Percentiles rank a stretch among this genome's conserved stretches.
phyloP scores from a whole-genome alignment of 768 basidiomycete species.

The Strobilomyces confusus region DNA sequence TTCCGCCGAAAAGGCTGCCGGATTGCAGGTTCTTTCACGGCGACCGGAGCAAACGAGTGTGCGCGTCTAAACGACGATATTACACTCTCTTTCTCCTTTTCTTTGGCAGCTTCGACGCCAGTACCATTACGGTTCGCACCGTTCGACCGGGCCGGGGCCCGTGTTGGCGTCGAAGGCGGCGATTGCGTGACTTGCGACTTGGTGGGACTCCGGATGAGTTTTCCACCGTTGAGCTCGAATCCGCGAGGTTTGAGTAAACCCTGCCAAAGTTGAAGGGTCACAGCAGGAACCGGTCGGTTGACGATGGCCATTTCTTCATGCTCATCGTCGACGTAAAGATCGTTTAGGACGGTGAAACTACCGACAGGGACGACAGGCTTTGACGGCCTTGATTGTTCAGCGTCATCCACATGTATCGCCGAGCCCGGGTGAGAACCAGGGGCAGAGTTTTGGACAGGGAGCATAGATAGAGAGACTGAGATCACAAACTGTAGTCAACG shows the following conservation, averaged over 20 bases:
- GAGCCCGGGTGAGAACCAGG: constrained; percentile 13
- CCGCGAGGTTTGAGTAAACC: constrained; percentile 65
- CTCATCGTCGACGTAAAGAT: constrained; percentile 23
- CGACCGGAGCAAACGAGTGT: constrained; percentile 57
- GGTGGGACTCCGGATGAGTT: constrained; percentile 59
- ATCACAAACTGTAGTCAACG: background rate
- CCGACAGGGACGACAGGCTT: constrained; percentile 11
- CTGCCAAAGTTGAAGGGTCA: constrained; percentile 68
- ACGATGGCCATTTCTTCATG: constrained; percentile 58
- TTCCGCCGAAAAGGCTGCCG: constrained; percentile 48
- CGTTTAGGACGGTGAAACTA: constrained; percentile 20
- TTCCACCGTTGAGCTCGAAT: constrained; percentile 54
- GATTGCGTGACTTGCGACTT: constrained; percentile 35
- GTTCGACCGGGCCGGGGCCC: constrained; percentile 5
- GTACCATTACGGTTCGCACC: background rate
- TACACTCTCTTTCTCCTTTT: constrained; percentile 33
- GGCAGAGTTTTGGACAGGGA: constrained; percentile 14
- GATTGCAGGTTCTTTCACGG: constrained; percentile 21
- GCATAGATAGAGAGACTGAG: constrained; percentile 11
- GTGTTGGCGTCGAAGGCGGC: constrained; percentile 14
- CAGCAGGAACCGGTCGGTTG: constrained; percentile 54
- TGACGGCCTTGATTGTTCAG: constrained; percentile 20
- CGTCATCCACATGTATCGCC: constrained; percentile 6
- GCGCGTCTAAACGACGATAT: constrained; percentile 59
- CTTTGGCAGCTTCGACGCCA: constrained; percentile 6